These are phyloP conservation scores for Senna siamea DNA, from an alignment of 306 rosid species.

Conservation along the genomic window DNA sequence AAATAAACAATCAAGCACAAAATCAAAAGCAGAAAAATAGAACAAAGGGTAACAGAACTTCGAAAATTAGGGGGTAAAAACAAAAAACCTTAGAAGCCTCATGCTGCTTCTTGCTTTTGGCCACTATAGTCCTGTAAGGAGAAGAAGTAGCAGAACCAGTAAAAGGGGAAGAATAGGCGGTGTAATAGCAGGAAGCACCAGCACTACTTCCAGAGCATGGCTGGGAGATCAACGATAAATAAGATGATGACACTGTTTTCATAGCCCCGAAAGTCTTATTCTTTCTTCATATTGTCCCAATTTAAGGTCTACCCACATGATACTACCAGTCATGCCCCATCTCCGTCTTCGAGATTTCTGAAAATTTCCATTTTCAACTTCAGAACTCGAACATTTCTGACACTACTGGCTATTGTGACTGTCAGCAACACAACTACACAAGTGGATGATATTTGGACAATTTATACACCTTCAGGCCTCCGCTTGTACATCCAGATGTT, in stretches of 20 bases:
- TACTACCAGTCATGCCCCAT: neutral
- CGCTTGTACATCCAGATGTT: too few species aligned
- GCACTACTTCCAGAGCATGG: neutral
- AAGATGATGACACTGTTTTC: conserved; percentile 39
- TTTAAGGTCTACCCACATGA: neutral
- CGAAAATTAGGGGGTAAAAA: too few species aligned
- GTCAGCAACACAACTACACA: neutral
- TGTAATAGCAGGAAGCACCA: conserved; percentile 16
- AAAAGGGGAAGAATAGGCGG: conserved; percentile 14
- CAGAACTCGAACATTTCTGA: neutral
- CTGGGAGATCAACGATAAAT: neutral
- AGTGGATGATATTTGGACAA: conserved; percentile 1
- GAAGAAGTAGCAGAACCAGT: conserved; percentile 14
- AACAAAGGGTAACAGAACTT: neutral
- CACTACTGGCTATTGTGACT: neutral
- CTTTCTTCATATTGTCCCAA: conserved; percentile 20
- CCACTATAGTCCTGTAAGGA: conserved; percentile 27
- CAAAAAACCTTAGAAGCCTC: conserved; percentile 27
- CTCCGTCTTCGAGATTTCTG: neutral
- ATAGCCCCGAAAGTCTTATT: conserved; percentile 27
- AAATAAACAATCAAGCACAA: neutral
- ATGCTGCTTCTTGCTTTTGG: conserved; percentile 46
- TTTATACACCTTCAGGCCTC: too few species aligned
- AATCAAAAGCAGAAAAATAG: neutral
- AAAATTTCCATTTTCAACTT: neutral